Base-by-base conservation (phyloP, 768 basidiomycete species). In the Psilocybe cyanescens region DNA sequence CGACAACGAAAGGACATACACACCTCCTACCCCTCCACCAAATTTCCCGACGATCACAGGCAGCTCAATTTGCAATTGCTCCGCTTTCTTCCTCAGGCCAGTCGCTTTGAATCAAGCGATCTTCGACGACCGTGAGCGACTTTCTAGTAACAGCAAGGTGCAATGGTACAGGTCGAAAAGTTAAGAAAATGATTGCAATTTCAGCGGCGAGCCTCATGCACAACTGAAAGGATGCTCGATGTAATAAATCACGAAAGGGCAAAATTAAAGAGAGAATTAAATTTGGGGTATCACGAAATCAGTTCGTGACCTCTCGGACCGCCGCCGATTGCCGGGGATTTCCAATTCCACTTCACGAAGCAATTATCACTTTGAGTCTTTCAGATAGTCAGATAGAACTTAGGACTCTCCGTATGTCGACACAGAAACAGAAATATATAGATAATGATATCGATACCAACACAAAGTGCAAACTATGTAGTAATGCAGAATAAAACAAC, bases 401-500 rank as follows among this genome's bases (percentile, higher is more conserved):
- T 24, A 39, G 37, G 37, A 39, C 37, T 12, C 3, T 16, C 11
- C 2, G 41, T 12, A 12, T 30, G n/a, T 51, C 8, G 30, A 55
- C 61, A 58, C 61, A 62, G 61, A 62, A 62, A 62, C 61, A 62
- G 61, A 62, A 55, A 62, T 30, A 62, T 62, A 62, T 62, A 58
- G 49, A 55, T 48, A 53, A 58, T 54, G 44, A 58, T 62, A 62
- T 62, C 57, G 54, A 61, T 51, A 57, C 60, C 33, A 48, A 53
- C 59, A 57, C 56, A 48, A 41, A 46, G 19, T 24, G 19, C 5
- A 41, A 41, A 50, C 48, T 45, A 57, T 28, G 44, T 52, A 53
- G 37, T 24, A 52, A 57, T 52, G 56, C 60, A 47, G 53, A 55
- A 60, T 48, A 54, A 17, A 59, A 19, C 37, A 41, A 45, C 41